Base-by-base conservation (phyloP, 257 asterid species). In the Plantago elongata region DNA sequence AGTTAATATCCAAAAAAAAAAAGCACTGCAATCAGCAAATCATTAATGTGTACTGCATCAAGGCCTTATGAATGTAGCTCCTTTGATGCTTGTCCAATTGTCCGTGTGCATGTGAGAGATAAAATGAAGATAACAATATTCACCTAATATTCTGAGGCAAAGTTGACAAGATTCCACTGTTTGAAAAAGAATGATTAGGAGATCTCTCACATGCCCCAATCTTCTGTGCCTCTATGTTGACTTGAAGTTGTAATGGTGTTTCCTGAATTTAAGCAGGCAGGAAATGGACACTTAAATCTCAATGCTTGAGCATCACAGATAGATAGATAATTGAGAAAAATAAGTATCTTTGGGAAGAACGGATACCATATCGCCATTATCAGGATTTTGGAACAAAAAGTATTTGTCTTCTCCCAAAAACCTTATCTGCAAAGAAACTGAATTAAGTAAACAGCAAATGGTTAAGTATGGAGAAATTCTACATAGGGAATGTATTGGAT, bases 121-220 rank as follows among this genome's bases (percentile, higher is more conserved):
- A 45, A 34, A 34, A 44, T 51, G 48, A 30, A 50, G 59, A 12
- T 62, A 55, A 67, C 67, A 66, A 93, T 96, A 93, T 66, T 44
- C 79, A 66, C 60, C 87, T n/a, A n/a, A n/a, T n/a, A n/a, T n/a
- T 84, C 67, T 78, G 94, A 63, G 91, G 84, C 77, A 83, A 75
- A 37, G 84, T 79, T 46, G 97, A 71, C 54, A 95, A 89, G 54
- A 85, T 65, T 59, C 77, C 94, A 71, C 57, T 74, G 74, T 81
- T 83, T 58, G 92, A 70, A 75, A 85, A 87, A n/a, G 79, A 80
- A 80, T 93, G 94, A 73, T 87, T 89, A 42, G 77, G 70, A 55
- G 96, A 76, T 85, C 83, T 84, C 63, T 83, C 95, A 74, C 74
- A 82, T 40, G 90, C 78, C 67, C 94, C 94, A 69, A 79, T 75